A percentile compares a stretch with the other conserved stretches of the same genome.
phyloP scores from a whole-genome alignment of 2,329 filamentous ascomycete genomes.

The Plenodomus tracheiphilus region DNA sequence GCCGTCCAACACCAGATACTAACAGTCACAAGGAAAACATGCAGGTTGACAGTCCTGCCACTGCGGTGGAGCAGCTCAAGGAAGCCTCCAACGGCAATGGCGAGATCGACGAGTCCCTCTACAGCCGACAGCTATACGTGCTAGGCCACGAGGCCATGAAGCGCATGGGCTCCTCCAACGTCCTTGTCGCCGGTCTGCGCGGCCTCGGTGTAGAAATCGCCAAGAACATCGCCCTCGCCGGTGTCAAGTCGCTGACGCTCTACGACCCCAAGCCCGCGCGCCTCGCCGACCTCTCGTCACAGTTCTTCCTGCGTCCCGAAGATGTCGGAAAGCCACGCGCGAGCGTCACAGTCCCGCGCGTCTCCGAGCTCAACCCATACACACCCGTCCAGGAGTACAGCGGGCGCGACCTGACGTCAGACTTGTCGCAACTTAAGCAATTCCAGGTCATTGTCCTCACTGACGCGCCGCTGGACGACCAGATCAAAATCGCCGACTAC shows the following conservation, averaged over 20 bases:
- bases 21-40: constrained; percentile 56
- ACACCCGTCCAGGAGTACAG: constrained; percentile 82
- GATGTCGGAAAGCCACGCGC: constrained; percentile 94
- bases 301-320: constrained; percentile 89
- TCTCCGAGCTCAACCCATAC: constrained; percentile 95
- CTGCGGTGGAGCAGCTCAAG: constrained; percentile 63
- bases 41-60: constrained; percentile 63
- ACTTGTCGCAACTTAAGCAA: constrained; percentile 81
- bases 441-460: constrained; percentile 95
- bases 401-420: constrained; percentile 66
- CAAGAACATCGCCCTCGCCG: constrained; percentile 97
- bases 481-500: constrained; percentile 85
- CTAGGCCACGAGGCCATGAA: constrained; percentile 89
- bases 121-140: constrained; percentile 70
- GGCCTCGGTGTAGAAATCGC: constrained; percentile 97
- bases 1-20: background rate
- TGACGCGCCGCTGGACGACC: constrained; percentile 76
- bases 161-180: constrained; percentile 95
- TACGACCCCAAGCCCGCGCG: constrained; percentile 84
- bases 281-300: constrained; percentile 88
- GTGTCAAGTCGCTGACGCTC: constrained; percentile 94
- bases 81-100: constrained; percentile 50
- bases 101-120: constrained; percentile 69
- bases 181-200: constrained; percentile 88
- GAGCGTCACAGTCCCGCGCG: constrained; percentile 80